Percentiles rank a stretch among this genome's conserved stretches.
Conservation (phyloP, 345 rosid genomes). For the Xanthoceras sorbifolium region DNA sequence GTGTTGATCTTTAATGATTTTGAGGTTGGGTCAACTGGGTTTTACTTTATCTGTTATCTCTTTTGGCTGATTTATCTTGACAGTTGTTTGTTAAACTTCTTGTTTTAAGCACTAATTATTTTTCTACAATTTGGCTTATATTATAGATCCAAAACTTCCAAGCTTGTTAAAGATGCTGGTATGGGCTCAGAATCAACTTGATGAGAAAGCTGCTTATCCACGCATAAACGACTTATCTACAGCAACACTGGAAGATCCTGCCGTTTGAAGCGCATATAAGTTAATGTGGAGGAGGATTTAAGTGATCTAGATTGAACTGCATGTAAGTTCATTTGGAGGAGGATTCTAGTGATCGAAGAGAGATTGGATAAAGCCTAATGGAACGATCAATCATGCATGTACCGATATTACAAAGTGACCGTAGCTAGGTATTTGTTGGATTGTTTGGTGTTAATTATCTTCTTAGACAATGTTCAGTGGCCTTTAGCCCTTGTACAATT, state of each 20-base stretch:
- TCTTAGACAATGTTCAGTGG: constrained; percentile 23
- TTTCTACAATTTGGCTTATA: constrained; percentile 6
- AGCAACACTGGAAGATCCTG: constrained; percentile 73
- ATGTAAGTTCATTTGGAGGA: not conserved
- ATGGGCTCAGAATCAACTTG: constrained; percentile 91
- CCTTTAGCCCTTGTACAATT: constrained; percentile 18
- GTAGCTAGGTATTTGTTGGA: constrained; percentile 32
- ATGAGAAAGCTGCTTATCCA: constrained; percentile 91
- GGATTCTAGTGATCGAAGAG: not conserved
- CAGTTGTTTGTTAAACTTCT: not conserved
- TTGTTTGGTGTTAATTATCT: constrained; percentile 26
- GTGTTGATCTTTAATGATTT: not conserved
- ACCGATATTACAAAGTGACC: constrained; percentile 4
- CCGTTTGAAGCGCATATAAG: constrained; percentile 37
- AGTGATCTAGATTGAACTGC: constrained; percentile 1
- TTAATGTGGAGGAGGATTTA: constrained; percentile 1
- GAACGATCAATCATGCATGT: constrained; percentile 15
- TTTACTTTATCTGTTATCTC: not conserved
- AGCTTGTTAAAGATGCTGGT: constrained; percentile 88
- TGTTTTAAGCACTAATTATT: not conserved
- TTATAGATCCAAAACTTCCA: constrained; percentile 92
- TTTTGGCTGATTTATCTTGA: not conserved
- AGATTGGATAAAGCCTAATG: constrained; percentile 14
- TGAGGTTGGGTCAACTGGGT: not conserved
- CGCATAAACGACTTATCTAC: constrained; percentile 76